Conservation (phyloP, 345 rosid genomes). For the Litchi chinensis region DNA sequence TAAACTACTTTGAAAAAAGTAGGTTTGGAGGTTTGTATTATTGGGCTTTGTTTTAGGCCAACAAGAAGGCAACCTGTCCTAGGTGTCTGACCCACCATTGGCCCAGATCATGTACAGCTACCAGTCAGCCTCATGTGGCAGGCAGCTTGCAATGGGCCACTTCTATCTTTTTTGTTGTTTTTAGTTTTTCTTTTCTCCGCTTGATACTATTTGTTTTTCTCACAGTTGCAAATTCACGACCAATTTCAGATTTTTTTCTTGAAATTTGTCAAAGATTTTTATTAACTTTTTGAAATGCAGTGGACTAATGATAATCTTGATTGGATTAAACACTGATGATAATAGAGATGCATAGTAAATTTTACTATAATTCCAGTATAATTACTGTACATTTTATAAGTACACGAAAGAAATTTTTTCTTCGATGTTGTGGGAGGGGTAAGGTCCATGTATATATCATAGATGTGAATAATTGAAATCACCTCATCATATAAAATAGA, state of each 20-base stretch:
- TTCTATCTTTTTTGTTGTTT: too few species aligned
- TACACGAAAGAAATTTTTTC: too few species aligned
- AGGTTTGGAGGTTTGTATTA: background rate
- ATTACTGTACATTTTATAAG: too few species aligned
- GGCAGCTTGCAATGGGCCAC: conserved; percentile 1
- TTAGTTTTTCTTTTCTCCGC: too few species aligned
- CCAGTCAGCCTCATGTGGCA: background rate
- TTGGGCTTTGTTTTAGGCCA: conserved; percentile 14
- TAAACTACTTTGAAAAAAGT: conserved; percentile 17
- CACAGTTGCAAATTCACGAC: background rate
- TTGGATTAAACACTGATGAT: background rate
- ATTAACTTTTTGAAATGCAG: too few species aligned
- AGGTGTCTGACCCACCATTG: conserved; percentile 15
- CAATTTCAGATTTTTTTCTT: background rate
- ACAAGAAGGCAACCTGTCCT: background rate
- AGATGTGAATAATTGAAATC: too few species aligned
- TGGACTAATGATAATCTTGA: too few species aligned
- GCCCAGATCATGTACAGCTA: conserved; percentile 5
- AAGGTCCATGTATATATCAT: too few species aligned
- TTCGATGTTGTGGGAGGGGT: too few species aligned
- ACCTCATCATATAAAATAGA: too few species aligned
- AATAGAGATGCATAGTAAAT: background rate
- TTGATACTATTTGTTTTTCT: background rate
- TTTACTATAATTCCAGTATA: too few species aligned
- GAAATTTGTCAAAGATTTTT: background rate